Evolutionary conservation across 805 yeast species (phyloP), one percentile per base, ranked within the genome.

Genomic region (Saturnispora bothae): DNA sequence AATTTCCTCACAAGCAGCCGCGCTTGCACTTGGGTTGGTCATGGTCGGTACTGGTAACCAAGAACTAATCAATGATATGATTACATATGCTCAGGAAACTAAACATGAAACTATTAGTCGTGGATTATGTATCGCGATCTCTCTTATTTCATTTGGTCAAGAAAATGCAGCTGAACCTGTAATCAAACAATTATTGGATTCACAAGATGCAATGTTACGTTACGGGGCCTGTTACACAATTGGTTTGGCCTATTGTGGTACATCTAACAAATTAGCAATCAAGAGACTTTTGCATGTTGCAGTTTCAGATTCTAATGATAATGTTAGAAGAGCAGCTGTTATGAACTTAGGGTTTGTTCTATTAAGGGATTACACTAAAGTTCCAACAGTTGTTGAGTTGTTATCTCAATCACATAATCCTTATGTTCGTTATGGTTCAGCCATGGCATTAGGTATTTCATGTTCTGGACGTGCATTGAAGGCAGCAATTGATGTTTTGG

Each of bases 341-440:
- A 78, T 80, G 60, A 78, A 86, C 6, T 70, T 92, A 38, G 98
- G 98, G 16, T 92, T 92, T 61, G 79, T 92, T 34, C 68, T 92
- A 48, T 69, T 89, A 43, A 83, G 95, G 54, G 94, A 88, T 57
- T 83, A 85, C 59, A 78, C 86, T 13, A 86, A 95, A 0, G 89
- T 92, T 16, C 98, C 98, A 41, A 81, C 94, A 48, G 82, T 92
- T 64, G 96, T 92, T 28, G 95, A 89, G 58, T 68, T 92, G 41
- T 69, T 92, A 49, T 76, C 95, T 0, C 95, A 86, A 60, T 83
- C 95, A 1, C 96, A 92, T 60, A 92, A 92, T 58, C 95, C 98
- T 12, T 96, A 92, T 56, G 97, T 92, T 27, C 83, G 98, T 59
- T 92, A 92, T 57, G 98, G 98, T 65, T 83, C 96, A 23, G 95